Conservation (phyloP, 495 filamentous ascomycete species). For the Schizothecium vesticola region DNA sequence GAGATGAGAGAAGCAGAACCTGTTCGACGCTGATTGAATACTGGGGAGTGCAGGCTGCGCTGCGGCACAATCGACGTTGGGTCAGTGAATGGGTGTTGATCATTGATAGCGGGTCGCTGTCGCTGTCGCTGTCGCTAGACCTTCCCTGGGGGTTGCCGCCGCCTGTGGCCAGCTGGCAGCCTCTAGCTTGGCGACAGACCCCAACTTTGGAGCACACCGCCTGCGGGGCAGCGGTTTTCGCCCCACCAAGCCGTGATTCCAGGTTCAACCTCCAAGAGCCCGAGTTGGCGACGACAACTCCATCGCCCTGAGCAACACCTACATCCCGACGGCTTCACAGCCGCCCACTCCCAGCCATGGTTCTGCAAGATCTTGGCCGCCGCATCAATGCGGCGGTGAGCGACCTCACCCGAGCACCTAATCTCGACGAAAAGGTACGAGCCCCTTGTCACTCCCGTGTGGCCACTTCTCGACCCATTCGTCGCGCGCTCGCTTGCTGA, state of each 20-base stretch:
- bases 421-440: constrained; percentile 87
- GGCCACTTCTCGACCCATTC: no score
- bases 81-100: no score
- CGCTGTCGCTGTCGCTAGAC: no score
- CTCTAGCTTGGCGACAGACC: neutral
- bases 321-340: constrained; percentile 7
- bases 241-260: neutral
- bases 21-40: no score
- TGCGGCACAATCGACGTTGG: no score
- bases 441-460: neutral
- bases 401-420: constrained; percentile 84
- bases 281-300: neutral
- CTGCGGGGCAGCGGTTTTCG: neutral
- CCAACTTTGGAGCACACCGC: neutral
- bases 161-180: neutral
- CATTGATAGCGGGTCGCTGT: no score
- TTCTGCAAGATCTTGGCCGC: constrained; percentile 96
- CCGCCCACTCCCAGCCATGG: constrained; percentile 55
- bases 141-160: neutral
- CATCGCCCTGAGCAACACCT: neutral
- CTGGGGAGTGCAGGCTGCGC: no score
- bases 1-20: no score
- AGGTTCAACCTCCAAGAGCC: neutral
- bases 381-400: constrained; percentile 96
- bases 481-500: constrained; percentile 5